These are phyloP conservation scores for Iris pallida DNA, from an alignment of 116 monocot genomes.

Conservation along the genomic window DNA sequence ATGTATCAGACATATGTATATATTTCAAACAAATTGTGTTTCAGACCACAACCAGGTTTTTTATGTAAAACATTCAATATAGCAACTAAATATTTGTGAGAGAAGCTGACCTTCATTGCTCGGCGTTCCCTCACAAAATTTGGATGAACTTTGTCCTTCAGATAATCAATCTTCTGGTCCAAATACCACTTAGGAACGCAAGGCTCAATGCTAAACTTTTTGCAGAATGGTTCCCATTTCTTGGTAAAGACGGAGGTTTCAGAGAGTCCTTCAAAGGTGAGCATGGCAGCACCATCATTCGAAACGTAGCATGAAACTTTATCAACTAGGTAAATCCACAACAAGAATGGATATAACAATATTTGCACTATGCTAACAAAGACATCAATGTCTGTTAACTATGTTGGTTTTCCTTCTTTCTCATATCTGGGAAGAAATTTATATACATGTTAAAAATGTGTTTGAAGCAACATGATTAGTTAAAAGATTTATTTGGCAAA, in stretches of 20 bases:
- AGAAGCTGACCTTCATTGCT: slow-evolving; percentile 48
- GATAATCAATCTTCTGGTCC: slow-evolving; percentile 56
- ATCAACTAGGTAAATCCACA: too few species aligned
- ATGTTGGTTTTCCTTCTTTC: slow-evolving; percentile 51
- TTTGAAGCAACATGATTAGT: too few species aligned
- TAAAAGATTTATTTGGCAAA: background rate
- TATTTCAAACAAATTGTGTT: too few species aligned
- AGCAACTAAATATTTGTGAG: background rate
- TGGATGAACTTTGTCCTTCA: too few species aligned
- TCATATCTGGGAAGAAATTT: slow-evolving; percentile 44
- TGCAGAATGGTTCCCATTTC: slow-evolving; percentile 76
- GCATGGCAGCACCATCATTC: too few species aligned
- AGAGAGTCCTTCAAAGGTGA: slow-evolving; percentile 70
- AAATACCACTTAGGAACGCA: slow-evolving; percentile 75
- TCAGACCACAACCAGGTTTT: background rate
- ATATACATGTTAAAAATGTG: background rate
- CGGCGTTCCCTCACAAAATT: slow-evolving; percentile 64
- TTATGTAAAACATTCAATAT: background rate
- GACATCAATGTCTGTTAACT: slow-evolving; percentile 48
- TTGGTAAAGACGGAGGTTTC: slow-evolving; percentile 56
- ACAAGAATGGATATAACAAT: slow-evolving; percentile 64
- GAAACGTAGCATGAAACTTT: too few species aligned
- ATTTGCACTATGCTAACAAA: slow-evolving; percentile 70
- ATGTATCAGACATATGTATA: too few species aligned
- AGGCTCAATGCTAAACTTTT: slow-evolving; percentile 66